Base-by-base conservation (phyloP, 371 early-diverging fungal genomes). In the Mortierella sp. region DNA sequence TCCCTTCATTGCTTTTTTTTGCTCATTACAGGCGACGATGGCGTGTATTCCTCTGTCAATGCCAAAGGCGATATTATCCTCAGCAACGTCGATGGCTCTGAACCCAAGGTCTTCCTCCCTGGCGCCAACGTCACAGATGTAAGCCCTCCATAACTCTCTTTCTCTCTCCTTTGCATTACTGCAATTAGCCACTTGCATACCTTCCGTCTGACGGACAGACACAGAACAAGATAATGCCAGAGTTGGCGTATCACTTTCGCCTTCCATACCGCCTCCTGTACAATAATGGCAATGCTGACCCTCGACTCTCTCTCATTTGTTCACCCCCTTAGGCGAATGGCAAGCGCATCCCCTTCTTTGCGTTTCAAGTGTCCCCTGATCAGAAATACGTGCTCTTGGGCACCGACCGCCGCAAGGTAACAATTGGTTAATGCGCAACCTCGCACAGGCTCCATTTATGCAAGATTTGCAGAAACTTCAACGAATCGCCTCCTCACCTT, bases 351-450 rank as follows among this genome's bases (percentile, higher is more conserved):
- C 76, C 76, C 0, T 89, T 92, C 47, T 72, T 88, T 16, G 79
- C 87, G 8, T 92, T 90, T 78, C 84, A 89, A 19, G 91, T 96
- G 50, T 98, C 98, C 0, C 89, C 93, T 31, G 97, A 97, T 84
- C 91, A 93, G 76, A 89, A 96, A 80, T 96, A 92, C 82, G 78
- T 98, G 19, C 90, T 97, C 73, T 82, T 97, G 47, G 91, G 88
- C 57, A 92, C 95, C 1, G 90, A 95, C 76, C 79, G 88, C 50
- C 92, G 93, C 74, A 93, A 93, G 81, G 94, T 94, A 88, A 48
- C 13, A 26, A 16, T 65, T 38, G 31, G 63, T 5, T 31, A 60
- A 31, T 31, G 63, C 34, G 31, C 68, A 38, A 9, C 31, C 31
- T 31, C 34, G 19, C 31, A 63, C 34, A 44, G 54, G 14, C 10